These are phyloP conservation scores for Trypanosoma lewisi DNA, from an alignment of 208 protist genomes.

Conservation along the genomic window DNA sequence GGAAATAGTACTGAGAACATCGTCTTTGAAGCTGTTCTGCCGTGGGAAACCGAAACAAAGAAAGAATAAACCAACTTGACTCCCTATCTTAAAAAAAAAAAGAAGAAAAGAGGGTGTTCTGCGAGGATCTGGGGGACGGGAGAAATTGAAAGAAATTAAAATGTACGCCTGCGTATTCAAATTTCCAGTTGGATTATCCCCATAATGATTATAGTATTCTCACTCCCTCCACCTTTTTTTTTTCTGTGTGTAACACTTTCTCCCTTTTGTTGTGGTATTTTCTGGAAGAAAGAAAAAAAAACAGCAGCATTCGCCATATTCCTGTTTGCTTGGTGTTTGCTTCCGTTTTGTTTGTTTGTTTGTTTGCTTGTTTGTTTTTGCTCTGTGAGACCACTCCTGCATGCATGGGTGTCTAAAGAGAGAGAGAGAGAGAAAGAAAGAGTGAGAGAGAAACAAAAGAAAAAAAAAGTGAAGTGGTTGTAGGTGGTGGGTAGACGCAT, in stretches of 20 bases:
- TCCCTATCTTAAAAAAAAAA: too few species aligned
- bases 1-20: constrained; percentile 11
- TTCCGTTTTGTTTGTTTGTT: neutral
- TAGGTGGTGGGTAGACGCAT: too few species aligned
- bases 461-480: neutral
- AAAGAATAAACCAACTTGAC: too few species aligned
- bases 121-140: too few species aligned
- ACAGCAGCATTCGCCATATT: neutral
- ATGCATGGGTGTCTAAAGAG: too few species aligned
- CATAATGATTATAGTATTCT: too few species aligned
- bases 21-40: constrained; percentile 49
- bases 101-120: neutral
- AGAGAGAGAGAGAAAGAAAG: neutral
- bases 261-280: constrained; percentile 12
- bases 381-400: too few species aligned
- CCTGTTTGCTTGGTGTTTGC: neutral
- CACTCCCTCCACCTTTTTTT: constrained; percentile 11
- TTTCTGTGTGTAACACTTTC: neutral
- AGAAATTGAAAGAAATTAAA: too few species aligned
- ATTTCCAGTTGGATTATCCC: too few species aligned
- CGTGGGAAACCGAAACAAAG: constrained; percentile 44
- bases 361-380: neutral
- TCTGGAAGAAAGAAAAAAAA: too few species aligned
- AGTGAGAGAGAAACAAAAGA: too few species aligned
- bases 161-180: too few species aligned